phyloP scores from a whole-genome alignment of 768 basidiomycete genomes.

The Cytidiella melzeri region DNA sequence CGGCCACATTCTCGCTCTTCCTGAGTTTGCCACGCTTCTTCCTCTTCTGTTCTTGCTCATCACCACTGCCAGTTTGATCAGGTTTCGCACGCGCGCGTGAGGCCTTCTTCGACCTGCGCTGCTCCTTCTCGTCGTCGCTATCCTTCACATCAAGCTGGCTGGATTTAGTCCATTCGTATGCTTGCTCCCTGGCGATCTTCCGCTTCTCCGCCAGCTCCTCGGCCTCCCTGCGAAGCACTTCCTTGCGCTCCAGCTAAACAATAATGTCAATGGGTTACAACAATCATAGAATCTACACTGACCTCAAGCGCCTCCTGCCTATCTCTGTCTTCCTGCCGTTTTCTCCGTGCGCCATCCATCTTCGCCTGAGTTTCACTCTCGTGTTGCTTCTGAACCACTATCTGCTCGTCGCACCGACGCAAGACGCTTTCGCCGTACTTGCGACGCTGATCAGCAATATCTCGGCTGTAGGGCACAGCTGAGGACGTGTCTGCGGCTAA shows the following conservation, averaged over 20 bases:
- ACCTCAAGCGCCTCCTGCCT: slow-evolving; percentile 64
- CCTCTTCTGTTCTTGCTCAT: slow-evolving; percentile 52
- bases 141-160: slow-evolving; percentile 43
- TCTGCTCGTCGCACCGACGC: slow-evolving; percentile 74
- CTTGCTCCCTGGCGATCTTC: slow-evolving; percentile 68
- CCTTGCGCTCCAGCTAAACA: slow-evolving; percentile 56
- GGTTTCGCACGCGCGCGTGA: slow-evolving; percentile 46
- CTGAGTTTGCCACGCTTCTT: slow-evolving; percentile 58
- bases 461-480: slow-evolving; percentile 74
- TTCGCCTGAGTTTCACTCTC: slow-evolving; percentile 69
- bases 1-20: slow-evolving; percentile 45
- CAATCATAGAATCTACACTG: no score
- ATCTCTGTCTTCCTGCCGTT: slow-evolving; percentile 75
- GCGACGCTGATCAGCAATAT: slow-evolving; percentile 83
- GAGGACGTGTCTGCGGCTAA: slow-evolving; percentile 68
- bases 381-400: slow-evolving; percentile 60
- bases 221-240: slow-evolving; percentile 60
- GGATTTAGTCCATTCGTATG: slow-evolving; percentile 58
- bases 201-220: slow-evolving; percentile 80
- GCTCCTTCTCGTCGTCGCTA: slow-evolving; percentile 79
- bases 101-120: slow-evolving; percentile 39
- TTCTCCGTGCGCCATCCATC: slow-evolving; percentile 69
- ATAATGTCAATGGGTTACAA: background rate
- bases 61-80: slow-evolving; percentile 29
- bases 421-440: slow-evolving; percentile 88